Evolutionary conservation across 208 protist species (phyloP), one percentile per base, ranked within the genome.

Genomic region (Crithidia fasciculata): DNA sequence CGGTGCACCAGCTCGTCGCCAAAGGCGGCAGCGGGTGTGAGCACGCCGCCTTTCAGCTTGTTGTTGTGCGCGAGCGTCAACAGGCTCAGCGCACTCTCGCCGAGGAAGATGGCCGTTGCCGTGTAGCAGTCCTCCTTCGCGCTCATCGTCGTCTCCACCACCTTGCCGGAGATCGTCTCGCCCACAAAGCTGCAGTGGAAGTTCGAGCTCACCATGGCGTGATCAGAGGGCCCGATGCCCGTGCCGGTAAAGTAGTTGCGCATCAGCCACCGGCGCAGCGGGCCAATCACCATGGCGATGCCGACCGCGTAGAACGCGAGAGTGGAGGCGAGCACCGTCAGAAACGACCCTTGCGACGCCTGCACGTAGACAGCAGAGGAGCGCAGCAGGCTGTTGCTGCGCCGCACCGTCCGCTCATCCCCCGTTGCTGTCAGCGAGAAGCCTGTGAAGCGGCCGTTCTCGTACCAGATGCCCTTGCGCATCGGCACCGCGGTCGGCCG

Each of bases 341-440:
- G 39, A 44, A 94, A 69, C 13, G 72, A 53, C 13, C 86, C 90
- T 54, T 82, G 73, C 28, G 69, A 59, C 8, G 72, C 62, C 86
- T 95, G 86, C 50, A 84, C 56, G 76, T 94, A 94, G 9, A 77
- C 72, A 18, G 90, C 81, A 8, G 76, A 67, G 36, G 75, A 83
- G 18, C 78, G 76, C 63, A 83, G 67, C 18, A 97, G 83, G 44
- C 88, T 85, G 86, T 93, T 94, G 50, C 82, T 92, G 59, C 93
- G 89, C 37, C 93, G 88, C 63, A 97, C 93, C 4, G 94, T 63
- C 44, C 85, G 84, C 72, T 94, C 86, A 72, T 94, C 95, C 50
- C 76, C 76, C 9, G 70, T 40, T n/a, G 93, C 77, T 81, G 87
- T 94, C 54, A 89, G 4, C 72, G 81, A 91, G 10, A 90, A 82